Evolutionary conservation across 192 early-diverging fungal species (phyloP), one percentile per base, ranked within the genome.

Genomic region (Haplosporangium gracile): DNA sequence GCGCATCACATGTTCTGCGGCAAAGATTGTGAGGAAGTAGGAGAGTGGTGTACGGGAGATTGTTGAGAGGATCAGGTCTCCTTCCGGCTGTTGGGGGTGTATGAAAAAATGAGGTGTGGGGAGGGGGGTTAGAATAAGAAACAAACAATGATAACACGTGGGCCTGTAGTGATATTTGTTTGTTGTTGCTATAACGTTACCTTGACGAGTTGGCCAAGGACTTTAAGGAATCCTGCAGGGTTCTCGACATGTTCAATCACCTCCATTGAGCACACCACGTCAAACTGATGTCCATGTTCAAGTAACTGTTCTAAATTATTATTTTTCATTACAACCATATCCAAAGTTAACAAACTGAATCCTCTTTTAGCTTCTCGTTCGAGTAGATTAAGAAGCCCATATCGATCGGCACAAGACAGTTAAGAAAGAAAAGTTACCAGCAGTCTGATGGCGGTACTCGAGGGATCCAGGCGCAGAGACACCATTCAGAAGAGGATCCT

Each of bases 211-310:
- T 92, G 74, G 38, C 90, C 81, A 60, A 95, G 93, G 1, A 92
- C 89, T n/a, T 84, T 78, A 10, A 98, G 89, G 85, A 99, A 98
- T 29, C 82, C 82, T 7, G 82, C 72, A 0, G 96, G 94, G 77
- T 97, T 90, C 20, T 87, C 89, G 9, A 99, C 98, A 82, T 98
- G 97, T 89, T 99, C 98, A 69, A 98, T 94, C 39, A 98, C 96
- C 83, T 99, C 98, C 83, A 98, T 88, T 1, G 95, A 95, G 22
- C 93, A 92, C 13, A 99, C 96, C 22, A 92, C 89, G 88, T 98
- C 97, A 82, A 96, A 98, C 32, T 82, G 76, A 76, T 87, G 82
- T 43, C 77, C 86, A 22, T 91, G 82, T 20, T 80, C 89, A 15
- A 90, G 68, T 10, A 95, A 81, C 72, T 94, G 85, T 81, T 97